A percentile compares a stretch with the other conserved stretches of the same genome.
phyloP scores from a whole-genome alignment of 305 asterid species.

The Fraxinus paxiana region DNA sequence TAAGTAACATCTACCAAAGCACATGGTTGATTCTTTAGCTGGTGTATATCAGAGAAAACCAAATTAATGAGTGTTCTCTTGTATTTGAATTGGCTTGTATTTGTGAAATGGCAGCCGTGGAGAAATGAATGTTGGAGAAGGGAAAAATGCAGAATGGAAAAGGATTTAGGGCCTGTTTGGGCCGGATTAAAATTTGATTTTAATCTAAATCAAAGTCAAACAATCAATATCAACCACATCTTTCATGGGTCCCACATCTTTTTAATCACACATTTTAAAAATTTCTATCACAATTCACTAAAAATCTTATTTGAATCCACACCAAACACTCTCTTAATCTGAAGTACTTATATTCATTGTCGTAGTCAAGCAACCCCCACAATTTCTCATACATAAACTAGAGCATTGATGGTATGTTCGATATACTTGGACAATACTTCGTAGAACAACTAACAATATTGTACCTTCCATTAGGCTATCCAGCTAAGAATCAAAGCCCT shows the following conservation, averaged over 20 bases:
- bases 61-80: not conserved
- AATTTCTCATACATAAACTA: not conserved
- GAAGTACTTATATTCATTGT: not conserved
- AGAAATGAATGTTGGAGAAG: not conserved
- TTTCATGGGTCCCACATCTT: too few species aligned
- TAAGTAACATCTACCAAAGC: slow-evolving; percentile 34
- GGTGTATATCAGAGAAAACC: not conserved
- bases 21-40: slow-evolving; percentile 22
- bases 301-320: too few species aligned
- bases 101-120: not conserved
- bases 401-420: not conserved
- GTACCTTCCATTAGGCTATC: not conserved
- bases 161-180: not conserved
- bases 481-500: not conserved
- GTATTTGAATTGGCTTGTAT: not conserved
- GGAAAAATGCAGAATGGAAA: not conserved
- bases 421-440: not conserved
- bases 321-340: not conserved
- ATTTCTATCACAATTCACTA: too few species aligned
- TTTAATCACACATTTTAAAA: too few species aligned
- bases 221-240: too few species aligned
- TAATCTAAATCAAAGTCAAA: too few species aligned
- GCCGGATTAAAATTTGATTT: too few species aligned
- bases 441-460: not conserved
- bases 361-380: not conserved